Conservation (phyloP, 805 yeast genomes). For the Candida patagonica region DNA sequence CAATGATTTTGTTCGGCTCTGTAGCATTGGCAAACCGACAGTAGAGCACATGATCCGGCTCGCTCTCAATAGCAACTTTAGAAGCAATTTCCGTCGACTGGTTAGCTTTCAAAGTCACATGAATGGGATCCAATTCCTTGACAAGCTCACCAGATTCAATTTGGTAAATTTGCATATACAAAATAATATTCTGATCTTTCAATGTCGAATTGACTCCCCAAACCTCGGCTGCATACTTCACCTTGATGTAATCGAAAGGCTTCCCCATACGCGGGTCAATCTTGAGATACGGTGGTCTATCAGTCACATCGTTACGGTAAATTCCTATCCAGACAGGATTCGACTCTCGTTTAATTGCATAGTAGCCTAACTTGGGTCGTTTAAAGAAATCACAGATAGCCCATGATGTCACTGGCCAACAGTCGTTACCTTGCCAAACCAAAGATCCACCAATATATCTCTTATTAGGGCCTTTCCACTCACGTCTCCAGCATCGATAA, state of each 20-base stretch:
- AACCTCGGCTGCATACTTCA: constrained; percentile 27
- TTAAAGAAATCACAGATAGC: constrained; percentile 35
- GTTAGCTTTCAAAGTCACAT: constrained; percentile 19
- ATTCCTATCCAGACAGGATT: constrained; percentile 30
- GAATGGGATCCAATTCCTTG: constrained; percentile 6
- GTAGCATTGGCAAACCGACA: constrained; percentile 14
- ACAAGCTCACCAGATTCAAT: constrained; percentile 28
- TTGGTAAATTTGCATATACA: constrained; percentile 27
- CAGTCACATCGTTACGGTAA: constrained; percentile 21
- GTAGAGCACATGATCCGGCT: constrained; percentile 14
- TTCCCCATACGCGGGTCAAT: constrained; percentile 18
- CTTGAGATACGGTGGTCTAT: constrained; percentile 8
- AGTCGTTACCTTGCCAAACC: constrained; percentile 48
- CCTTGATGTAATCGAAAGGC: constrained; percentile 21
- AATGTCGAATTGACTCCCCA: constrained; percentile 35
- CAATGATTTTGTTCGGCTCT: constrained; percentile 17
- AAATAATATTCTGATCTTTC: constrained; percentile 17
- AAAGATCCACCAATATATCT: constrained; percentile 38
- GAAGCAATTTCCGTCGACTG: constrained; percentile 27
- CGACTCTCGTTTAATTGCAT: constrained; percentile 38
- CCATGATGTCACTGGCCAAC: constrained; percentile 49
- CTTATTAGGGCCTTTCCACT: constrained; percentile 33
- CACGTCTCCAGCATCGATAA: constrained; percentile 37
- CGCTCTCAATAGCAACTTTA: constrained; percentile 11
- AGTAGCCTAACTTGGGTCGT: constrained; percentile 40